Conservation (phyloP, 495 filamentous ascomycete species). For the Aspergillus haitiensis region DNA sequence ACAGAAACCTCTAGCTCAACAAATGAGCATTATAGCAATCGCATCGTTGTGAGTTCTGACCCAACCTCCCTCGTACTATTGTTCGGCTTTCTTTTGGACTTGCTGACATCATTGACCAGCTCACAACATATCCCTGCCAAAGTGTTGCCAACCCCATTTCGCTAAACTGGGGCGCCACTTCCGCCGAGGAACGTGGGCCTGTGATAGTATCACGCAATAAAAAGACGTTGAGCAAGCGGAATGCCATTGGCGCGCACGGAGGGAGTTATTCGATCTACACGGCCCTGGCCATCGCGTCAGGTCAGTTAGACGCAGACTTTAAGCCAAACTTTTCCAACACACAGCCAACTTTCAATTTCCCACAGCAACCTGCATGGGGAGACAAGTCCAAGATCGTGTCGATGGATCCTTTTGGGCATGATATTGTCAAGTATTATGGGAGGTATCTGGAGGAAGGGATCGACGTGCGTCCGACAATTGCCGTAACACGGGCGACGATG, state of each 20-base stretch:
- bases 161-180: constrained; percentile 75
- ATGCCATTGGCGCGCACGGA: constrained; percentile 80
- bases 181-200: constrained; percentile 67
- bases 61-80: too few relatives aligned
- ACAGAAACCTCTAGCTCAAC: too few relatives aligned
- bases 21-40: too few relatives aligned
- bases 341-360: constrained; percentile 77
- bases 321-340: constrained; percentile 88
- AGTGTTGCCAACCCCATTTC: constrained; percentile 79
- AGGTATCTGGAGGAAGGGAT: constrained; percentile 54
- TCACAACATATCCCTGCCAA: constrained; percentile 84
- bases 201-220: constrained; percentile 74
- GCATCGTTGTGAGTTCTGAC: too few relatives aligned
- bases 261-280: constrained; percentile 90
- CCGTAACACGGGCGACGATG: constrained; percentile 89
- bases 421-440: constrained; percentile 36
- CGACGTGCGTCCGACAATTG: constrained; percentile 87
- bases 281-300: constrained; percentile 81
- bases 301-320: constrained; percentile 74
- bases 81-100: too few relatives aligned
- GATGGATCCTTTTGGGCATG: constrained; percentile 86
- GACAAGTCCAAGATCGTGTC: constrained; percentile 89
- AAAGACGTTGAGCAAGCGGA: constrained; percentile 72
- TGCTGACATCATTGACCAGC: constrained; percentile 16
- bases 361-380: constrained; percentile 79